A percentile compares a stretch with the other conserved stretches of the same genome.
These are phyloP conservation scores for Backusella parvicylindrica DNA, from an alignment of 192 early-diverging fungal species.

Conservation along the genomic window DNA sequence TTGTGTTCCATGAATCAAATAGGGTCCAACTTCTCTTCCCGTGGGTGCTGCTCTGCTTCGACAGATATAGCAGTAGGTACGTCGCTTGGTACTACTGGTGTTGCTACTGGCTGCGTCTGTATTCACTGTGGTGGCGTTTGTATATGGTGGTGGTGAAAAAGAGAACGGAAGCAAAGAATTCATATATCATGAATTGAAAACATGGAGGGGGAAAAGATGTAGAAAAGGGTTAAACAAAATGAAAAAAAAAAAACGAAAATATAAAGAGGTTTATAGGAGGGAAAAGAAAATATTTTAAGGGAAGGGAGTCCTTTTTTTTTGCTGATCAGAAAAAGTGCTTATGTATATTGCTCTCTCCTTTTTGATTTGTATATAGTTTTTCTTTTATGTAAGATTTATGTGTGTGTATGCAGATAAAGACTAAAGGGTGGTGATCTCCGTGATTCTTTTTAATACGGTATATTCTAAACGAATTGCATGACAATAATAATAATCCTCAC, in stretches of 20 bases:
- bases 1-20: conserved; percentile 8
- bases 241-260: background rate
- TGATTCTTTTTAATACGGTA: background rate
- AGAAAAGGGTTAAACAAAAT: background rate
- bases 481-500: background rate
- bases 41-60: background rate
- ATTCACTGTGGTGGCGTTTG: background rate
- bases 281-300: background rate
- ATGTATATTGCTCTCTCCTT: background rate
- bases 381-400: background rate
- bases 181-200: conserved; percentile 1
- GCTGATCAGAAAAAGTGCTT: background rate
- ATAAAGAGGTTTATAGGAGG: background rate
- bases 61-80: background rate
- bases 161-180: background rate
- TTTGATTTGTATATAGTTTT: background rate
- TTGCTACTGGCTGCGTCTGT: background rate
- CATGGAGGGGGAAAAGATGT: background rate
- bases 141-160: conserved; percentile 5
- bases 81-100: background rate
- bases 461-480: background rate
- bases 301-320: background rate
- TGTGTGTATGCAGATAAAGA: background rate
- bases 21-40: conserved; percentile 2
- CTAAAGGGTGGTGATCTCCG: background rate